Evolutionary conservation across 768 basidiomycete species (phyloP).

Genomic region (Rhodotorula babjevae): DNA sequence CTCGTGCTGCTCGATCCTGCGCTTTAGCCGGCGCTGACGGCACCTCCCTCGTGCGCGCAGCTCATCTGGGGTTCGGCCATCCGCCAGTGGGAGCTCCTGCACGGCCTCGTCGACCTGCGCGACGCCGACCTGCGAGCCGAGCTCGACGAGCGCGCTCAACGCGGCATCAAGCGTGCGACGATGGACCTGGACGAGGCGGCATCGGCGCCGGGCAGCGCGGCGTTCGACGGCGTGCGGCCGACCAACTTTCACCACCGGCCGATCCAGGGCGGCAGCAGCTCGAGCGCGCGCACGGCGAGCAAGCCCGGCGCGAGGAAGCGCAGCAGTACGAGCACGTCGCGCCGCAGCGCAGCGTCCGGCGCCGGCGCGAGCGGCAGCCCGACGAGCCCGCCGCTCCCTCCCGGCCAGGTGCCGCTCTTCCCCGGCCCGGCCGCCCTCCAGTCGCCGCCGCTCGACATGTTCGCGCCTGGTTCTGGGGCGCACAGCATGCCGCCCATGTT

Average conservation of each 20-base stretch:
- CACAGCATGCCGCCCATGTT: background rate
- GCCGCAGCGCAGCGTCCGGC: background rate
- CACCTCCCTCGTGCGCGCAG: background rate
- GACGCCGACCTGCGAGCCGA: slow-evolving; percentile 35
- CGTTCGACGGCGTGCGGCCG: slow-evolving; percentile 6
- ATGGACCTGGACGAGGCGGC: slow-evolving; percentile 26
- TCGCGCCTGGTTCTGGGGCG: background rate
- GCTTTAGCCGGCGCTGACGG: background rate
- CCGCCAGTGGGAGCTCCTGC: slow-evolving; percentile 31
- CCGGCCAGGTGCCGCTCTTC: background rate
- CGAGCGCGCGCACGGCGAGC: slow-evolving; percentile 1
- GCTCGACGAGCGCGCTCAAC: background rate
- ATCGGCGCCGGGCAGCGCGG: background rate
- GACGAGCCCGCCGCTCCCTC: background rate
- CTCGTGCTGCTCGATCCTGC: background rate
- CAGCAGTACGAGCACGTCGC: background rate
- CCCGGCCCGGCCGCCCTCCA: background rate
- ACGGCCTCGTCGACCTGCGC: slow-evolving; percentile 38
- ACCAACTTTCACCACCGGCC: slow-evolving; percentile 31
- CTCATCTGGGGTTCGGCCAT: slow-evolving; percentile 31
- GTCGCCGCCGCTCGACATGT: background rate
- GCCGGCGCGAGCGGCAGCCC: background rate
- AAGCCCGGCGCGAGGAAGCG: slow-evolving; percentile 2
- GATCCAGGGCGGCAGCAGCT: background rate
- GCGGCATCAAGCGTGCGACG: slow-evolving; percentile 30